These are phyloP conservation scores for Cytospora paraplurivora DNA, from an alignment of 2,329 filamentous ascomycete genomes.

Conservation along the genomic window DNA sequence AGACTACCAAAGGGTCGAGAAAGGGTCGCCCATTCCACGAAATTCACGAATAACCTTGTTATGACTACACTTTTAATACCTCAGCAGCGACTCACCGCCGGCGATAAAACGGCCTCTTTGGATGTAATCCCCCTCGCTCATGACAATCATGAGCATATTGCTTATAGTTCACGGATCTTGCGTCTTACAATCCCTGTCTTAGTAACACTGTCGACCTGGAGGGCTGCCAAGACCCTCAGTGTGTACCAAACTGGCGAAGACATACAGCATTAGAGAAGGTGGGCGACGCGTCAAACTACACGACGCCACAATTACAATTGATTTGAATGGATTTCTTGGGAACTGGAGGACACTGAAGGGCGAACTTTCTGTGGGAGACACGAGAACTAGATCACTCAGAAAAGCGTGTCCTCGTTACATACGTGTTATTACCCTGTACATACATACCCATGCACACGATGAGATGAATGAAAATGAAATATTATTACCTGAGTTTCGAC, in stretches of 20 bases:
- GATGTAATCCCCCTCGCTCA: slow-evolving; percentile 8
- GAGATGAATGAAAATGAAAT: slow-evolving; percentile 23
- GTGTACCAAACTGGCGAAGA: slow-evolving; percentile 19
- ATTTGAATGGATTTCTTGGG: background rate
- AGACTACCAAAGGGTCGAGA: background rate
- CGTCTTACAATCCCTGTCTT: background rate
- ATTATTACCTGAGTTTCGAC: background rate
- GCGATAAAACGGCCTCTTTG: slow-evolving; percentile 10
- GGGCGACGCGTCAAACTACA: background rate
- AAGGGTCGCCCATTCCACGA: slow-evolving; percentile 14
- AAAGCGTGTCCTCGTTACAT: slow-evolving; percentile 19
- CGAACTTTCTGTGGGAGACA: slow-evolving; percentile 12
- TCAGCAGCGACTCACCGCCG: slow-evolving; percentile 17
- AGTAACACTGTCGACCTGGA: background rate
- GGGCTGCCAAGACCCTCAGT: slow-evolving; percentile 10
- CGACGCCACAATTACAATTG: background rate
- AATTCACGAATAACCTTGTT: slow-evolving; percentile 18
- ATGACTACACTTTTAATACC: slow-evolving; percentile 24
- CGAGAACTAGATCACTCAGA: slow-evolving; percentile 3
- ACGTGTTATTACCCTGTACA: slow-evolving; percentile 23
- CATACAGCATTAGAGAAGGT: slow-evolving; percentile 15
- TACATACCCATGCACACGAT: slow-evolving; percentile 23
- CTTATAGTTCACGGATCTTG: slow-evolving; percentile 1
- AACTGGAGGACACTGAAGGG: background rate
- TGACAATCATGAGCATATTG: slow-evolving; percentile 4